Percentiles rank a stretch among this genome's conserved stretches.
These are phyloP conservation scores for Berkeleyomyces rouxiae DNA, from an alignment of 2,329 filamentous ascomycete species.

Conservation along the genomic window DNA sequence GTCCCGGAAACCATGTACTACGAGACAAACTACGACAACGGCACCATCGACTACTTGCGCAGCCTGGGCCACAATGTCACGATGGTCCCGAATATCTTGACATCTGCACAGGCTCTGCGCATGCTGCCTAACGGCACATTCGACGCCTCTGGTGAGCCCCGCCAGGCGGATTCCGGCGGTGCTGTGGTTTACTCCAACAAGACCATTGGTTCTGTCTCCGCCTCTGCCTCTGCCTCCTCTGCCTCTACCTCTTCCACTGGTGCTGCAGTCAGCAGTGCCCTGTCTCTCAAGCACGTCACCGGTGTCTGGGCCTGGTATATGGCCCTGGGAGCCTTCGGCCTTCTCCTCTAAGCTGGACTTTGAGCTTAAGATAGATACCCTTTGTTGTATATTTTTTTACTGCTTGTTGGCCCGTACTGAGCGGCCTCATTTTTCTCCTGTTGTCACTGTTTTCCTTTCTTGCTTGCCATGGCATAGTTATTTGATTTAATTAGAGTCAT, in stretches of 20 bases:
- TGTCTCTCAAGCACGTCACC: background rate
- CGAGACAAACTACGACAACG: conserved; percentile 57
- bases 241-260: background rate
- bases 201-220: background rate
- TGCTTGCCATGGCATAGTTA: too few relatives aligned
- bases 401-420: background rate
- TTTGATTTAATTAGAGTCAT: too few relatives aligned
- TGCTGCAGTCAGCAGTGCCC: background rate
- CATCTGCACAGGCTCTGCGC: conserved; percentile 57
- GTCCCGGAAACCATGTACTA: conserved; percentile 51
- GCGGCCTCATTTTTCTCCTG: background rate
- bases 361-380: background rate
- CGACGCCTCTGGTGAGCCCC: conserved; percentile 69
- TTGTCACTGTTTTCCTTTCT: background rate
- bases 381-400: background rate
- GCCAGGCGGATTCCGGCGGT: conserved; percentile 58
- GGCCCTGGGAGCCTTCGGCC: background rate
- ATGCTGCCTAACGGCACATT: conserved; percentile 48
- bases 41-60: conserved; percentile 49
- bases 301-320: background rate
- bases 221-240: background rate
- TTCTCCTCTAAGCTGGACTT: background rate
- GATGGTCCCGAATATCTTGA: conserved; percentile 48
- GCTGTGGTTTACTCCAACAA: conserved; percentile 27
- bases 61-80: conserved; percentile 57